A percentile compares a stretch with the other conserved stretches of the same genome.
phyloP scores from a whole-genome alignment of 1,284 basidiomycete genomes.

The Cronartium ribicola region DNA sequence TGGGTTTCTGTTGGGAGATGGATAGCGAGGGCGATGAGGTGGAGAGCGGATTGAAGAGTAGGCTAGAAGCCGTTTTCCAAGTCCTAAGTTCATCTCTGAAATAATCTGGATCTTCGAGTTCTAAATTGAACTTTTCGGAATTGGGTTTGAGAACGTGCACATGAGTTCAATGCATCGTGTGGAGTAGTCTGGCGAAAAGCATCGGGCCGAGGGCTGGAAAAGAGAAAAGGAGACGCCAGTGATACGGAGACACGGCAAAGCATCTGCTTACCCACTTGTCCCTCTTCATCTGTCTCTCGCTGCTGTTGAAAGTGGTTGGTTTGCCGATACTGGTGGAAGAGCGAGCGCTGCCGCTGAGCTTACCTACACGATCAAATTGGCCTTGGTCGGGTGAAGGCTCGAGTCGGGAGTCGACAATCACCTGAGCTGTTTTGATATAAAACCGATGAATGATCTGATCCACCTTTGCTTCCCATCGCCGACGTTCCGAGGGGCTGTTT shows the following conservation, averaged over 20 bases:
- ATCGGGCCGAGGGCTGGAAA: not conserved
- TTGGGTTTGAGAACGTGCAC: not conserved
- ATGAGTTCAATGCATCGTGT: not conserved
- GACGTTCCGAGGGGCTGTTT: not conserved
- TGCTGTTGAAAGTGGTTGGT: not conserved
- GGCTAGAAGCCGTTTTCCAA: constrained; percentile 28
- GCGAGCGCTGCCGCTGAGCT: not conserved
- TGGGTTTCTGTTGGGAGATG: not conserved
- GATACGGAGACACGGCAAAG: not conserved
- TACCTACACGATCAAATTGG: not conserved
- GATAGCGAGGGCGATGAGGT: not conserved
- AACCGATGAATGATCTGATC: constrained; percentile 36
- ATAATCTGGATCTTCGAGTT: constrained; percentile 25
- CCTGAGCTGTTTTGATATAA: constrained; percentile 25
- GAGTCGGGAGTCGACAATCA: constrained; percentile 21
- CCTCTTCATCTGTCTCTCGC: not conserved
- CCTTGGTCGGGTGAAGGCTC: not conserved
- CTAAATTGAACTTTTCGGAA: constrained; percentile 36
- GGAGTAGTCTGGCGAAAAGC: not conserved
- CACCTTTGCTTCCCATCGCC: constrained; percentile 1
- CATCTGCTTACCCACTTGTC: constrained; percentile 32
- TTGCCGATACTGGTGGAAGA: constrained; percentile 2
- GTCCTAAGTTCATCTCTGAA: constrained; percentile 38
- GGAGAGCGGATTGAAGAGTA: constrained; percentile 10
- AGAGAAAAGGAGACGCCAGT: not conserved